Evolutionary conservation across 2,329 filamentous ascomycete genomes (phyloP), one percentile per base, ranked within the genome.

Genomic region (Penicillium sp.): DNA sequence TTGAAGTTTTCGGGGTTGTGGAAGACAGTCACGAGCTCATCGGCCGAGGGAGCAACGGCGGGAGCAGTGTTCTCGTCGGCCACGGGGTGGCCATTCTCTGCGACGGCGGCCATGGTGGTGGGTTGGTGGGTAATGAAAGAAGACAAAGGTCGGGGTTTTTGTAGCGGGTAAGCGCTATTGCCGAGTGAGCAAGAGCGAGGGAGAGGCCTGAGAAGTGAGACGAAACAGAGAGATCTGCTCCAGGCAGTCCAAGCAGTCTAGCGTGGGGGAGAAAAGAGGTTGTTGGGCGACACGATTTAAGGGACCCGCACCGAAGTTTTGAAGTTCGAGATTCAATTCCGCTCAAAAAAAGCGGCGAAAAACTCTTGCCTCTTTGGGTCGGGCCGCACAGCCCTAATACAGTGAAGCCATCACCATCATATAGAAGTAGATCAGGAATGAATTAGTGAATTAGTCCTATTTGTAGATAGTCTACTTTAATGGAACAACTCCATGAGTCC

Each of bases 1-100:
- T 96, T 99, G 85, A 99, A 99, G 83, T 99, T 97, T 65, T 97
- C 89, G 67, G 94, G 89, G 79, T 97, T 92, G 75, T 99, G 92
- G 81, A 99, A 99, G 67, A 99, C 93, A 45, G 94, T 99, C 69
- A 96, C 83, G 49, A 89, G 81, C 72, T 92, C 87, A 62, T 77
- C 76, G 60, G 66, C 67, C 29, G 67, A 53, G 50, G 81, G 80
- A 52, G 79, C 75, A 57, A 76, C 71, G 66, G 77, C 75, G 58
- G 81, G 79, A 54, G 81, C 77, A 56, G 80, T 71, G 70, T 83
- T 83, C 65, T 83, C 82, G 61, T 87, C 85, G 60, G 66, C 70
- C 57, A 71, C 68, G 48, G 70, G 64, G 56, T 67, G 66, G 56
- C 63, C 69, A 56, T 75, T 75, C 60, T 73, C 71, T 56, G 69